A percentile compares a stretch with the other conserved stretches of the same genome.
Conservation (phyloP, 192 early-diverging fungal species). For the Coemansia sp. region DNA sequence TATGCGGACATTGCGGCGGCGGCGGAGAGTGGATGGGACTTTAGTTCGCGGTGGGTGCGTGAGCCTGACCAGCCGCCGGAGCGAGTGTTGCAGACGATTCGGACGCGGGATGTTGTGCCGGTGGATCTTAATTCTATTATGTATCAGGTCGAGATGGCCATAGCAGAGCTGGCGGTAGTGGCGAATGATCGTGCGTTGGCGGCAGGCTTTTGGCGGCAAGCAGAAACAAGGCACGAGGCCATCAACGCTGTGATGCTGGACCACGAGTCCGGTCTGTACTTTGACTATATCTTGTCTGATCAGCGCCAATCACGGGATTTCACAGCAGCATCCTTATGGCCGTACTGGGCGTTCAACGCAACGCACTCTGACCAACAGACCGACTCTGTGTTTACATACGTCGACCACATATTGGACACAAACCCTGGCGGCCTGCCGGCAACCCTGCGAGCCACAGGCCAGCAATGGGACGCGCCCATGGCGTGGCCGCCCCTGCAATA, state of each 20-base stretch:
- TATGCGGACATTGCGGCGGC: conserved; percentile 68
- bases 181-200: not conserved
- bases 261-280: conserved; percentile 43
- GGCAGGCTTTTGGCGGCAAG: conserved; percentile 19
- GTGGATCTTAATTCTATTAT: conserved; percentile 72
- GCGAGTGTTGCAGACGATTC: conserved; percentile 55
- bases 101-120: conserved; percentile 62
- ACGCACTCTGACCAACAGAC: conserved; percentile 9
- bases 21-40: conserved; percentile 77
- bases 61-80: conserved; percentile 20
- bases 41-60: conserved; percentile 62
- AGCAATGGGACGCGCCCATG: conserved; percentile 77
- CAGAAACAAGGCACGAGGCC: conserved; percentile 39
- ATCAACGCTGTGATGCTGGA: conserved; percentile 62
- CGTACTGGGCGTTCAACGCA: conserved; percentile 62
- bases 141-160: conserved; percentile 48
- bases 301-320: conserved; percentile 27
- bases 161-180: conserved; percentile 11
- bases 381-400: conserved; percentile 42
- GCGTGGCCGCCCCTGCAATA: conserved; percentile 71
- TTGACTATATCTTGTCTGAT: conserved; percentile 60
- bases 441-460: conserved; percentile 57
- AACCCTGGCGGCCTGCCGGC: conserved; percentile 66
- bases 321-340: conserved; percentile 60
- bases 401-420: conserved; percentile 29